These are phyloP conservation scores for Fusarium camptoceras DNA, from an alignment of 2,329 filamentous ascomycete species.

Conservation along the genomic window DNA sequence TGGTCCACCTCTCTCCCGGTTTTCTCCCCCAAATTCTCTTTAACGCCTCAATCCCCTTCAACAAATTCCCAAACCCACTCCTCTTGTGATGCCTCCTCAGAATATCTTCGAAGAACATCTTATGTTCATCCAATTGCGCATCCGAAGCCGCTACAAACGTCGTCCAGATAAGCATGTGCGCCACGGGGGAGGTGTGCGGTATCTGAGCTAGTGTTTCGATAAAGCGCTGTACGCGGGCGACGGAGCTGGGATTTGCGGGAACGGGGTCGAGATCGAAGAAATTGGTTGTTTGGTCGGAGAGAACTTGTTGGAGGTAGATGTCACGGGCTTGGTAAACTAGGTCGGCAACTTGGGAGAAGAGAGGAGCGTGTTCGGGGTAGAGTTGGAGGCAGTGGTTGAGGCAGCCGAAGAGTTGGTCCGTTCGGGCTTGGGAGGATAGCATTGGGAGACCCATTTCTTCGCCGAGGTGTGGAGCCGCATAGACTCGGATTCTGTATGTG, in stretches of 20 bases:
- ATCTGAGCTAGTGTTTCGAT: conserved; percentile 41
- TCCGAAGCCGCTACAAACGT: conserved; percentile 46
- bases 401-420: conserved; percentile 38
- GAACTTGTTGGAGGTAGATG: conserved; percentile 83
- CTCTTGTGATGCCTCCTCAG: conserved; percentile 34
- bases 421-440: conserved; percentile 40
- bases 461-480: conserved; percentile 41
- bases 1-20: conserved; percentile 43
- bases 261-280: conserved; percentile 19
- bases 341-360: conserved; percentile 80
- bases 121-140: conserved; percentile 44
- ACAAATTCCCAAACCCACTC: conserved; percentile 44
- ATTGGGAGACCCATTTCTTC: conserved; percentile 42
- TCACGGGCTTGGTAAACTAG: conserved; percentile 86
- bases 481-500: conserved; percentile 36
- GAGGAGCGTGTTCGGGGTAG: conserved; percentile 78
- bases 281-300: conserved; percentile 28
- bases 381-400: conserved; percentile 64
- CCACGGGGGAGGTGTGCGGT: conserved; percentile 34
- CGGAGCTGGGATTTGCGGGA: conserved; percentile 9
- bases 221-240: conserved; percentile 42
- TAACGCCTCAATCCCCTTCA: conserved; percentile 41
- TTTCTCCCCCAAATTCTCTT: conserved; percentile 41
- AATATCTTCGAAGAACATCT: conserved; percentile 36
- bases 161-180: conserved; percentile 46